These are phyloP conservation scores for Naganishia sp. DNA, from an alignment of 1,284 basidiomycete genomes.

Conservation along the genomic window DNA sequence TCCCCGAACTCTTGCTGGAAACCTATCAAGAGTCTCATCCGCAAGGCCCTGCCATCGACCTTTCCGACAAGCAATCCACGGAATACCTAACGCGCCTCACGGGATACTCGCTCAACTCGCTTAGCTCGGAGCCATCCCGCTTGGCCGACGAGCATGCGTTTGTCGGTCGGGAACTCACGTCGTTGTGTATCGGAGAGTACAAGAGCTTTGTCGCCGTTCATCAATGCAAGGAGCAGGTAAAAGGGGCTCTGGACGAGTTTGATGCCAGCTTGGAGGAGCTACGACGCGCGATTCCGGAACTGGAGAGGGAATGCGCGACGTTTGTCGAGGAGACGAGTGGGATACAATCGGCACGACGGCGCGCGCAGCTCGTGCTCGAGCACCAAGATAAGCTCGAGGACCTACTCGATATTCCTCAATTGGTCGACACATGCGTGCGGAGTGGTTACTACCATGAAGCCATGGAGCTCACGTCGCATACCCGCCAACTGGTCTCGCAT, in stretches of 20 bases:
- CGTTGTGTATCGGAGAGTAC: conserved; percentile 83
- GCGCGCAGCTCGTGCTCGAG: conserved; percentile 77
- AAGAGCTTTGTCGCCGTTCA: conserved; percentile 83
- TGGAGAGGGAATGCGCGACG: conserved; percentile 67
- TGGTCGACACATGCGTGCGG: conserved; percentile 87
- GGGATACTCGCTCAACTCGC: conserved; percentile 64
- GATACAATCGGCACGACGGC: conserved; percentile 66
- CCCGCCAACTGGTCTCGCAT: conserved; percentile 53
- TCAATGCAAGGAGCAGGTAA: conserved; percentile 59
- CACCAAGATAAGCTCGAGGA: conserved; percentile 89
- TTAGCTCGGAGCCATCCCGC: conserved; percentile 68
- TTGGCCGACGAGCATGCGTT: conserved; percentile 78
- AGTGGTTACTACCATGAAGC: conserved; percentile 90
- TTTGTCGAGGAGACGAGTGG: conserved; percentile 64
- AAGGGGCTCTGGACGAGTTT: conserved; percentile 67
- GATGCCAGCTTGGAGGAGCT: conserved; percentile 65
- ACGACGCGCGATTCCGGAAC: conserved; percentile 65
- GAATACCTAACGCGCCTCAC: conserved; percentile 60
- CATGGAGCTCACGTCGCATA: conserved; percentile 72
- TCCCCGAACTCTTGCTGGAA: conserved; percentile 17
- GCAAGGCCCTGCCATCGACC: conserved; percentile 1
- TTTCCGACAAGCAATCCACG: conserved; percentile 23
- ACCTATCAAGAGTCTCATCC: conserved; percentile 1
- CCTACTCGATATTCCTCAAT: conserved; percentile 80
- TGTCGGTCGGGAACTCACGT: conserved; percentile 80